A percentile compares a stretch with the other conserved stretches of the same genome.
Evolutionary conservation across 768 basidiomycete genomes (phyloP).

Genomic region (Boletus pseudo-olivaceus): DNA sequence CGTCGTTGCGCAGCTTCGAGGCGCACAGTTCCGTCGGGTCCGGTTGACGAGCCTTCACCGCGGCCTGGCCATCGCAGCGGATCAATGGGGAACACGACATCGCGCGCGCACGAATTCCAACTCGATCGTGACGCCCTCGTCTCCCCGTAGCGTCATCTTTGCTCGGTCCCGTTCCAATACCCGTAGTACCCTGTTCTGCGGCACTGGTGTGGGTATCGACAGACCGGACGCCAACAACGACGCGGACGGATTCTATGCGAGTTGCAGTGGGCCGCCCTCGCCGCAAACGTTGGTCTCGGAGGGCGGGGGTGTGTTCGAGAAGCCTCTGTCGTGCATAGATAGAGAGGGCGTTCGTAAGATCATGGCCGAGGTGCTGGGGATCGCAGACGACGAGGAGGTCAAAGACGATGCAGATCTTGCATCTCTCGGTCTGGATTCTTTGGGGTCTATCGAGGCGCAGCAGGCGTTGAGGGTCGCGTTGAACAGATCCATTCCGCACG

Average conservation of each 20-base stretch:
- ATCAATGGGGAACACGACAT: constrained; percentile 2
- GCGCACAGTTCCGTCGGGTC: constrained; percentile 58
- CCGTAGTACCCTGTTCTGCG: constrained; percentile 11
- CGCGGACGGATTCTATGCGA: constrained; percentile 1
- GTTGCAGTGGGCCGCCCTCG: constrained; percentile 27
- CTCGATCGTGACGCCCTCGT: constrained; percentile 23
- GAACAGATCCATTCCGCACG: constrained; percentile 39
- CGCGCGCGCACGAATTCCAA: constrained; percentile 28
- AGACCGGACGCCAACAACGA: constrained; percentile 10
- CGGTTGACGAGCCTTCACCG: constrained; percentile 47
- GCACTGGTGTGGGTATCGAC: constrained; percentile 1
- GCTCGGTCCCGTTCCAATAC: constrained; percentile 28
- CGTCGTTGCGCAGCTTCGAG: constrained; percentile 55
- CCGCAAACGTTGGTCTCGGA: constrained; percentile 42
- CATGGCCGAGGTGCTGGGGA: constrained; percentile 45
- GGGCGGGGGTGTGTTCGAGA: not conserved
- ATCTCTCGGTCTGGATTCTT: constrained; percentile 58
- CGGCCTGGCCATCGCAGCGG: constrained; percentile 38
- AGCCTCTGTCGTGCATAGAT: not conserved
- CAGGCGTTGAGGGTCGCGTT: constrained; percentile 44
- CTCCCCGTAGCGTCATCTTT: constrained; percentile 29
- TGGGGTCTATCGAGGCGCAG: constrained; percentile 60
- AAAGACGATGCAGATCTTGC: constrained; percentile 45
- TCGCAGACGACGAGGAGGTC: constrained; percentile 32
- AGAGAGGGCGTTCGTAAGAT: constrained; percentile 33